Evolutionary conservation across 768 basidiomycete species (phyloP).

Genomic region (Mycena polygramma): DNA sequence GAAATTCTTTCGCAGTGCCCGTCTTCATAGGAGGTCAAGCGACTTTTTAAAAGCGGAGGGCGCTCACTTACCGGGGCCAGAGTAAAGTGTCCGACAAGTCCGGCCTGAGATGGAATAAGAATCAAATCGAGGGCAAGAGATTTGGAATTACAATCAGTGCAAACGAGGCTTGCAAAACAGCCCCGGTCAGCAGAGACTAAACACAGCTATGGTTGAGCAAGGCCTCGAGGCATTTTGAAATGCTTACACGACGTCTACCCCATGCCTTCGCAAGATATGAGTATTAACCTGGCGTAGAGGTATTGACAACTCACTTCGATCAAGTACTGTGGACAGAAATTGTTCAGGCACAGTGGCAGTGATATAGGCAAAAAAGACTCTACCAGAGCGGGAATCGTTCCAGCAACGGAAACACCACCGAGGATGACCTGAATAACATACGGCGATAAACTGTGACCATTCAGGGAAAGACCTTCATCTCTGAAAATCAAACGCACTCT

Average conservation of each 20-base stretch:
- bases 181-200: slow-evolving; percentile 76
- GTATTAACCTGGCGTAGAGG: neutral
- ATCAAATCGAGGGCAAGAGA: neutral
- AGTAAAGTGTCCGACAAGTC: slow-evolving; percentile 77
- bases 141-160: slow-evolving; percentile 63
- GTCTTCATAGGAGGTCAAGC: slow-evolving; percentile 17
- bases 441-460: slow-evolving; percentile 61
- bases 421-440: slow-evolving; percentile 84
- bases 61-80: slow-evolving; percentile 59
- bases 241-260: slow-evolving; percentile 75
- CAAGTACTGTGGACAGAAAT: slow-evolving; percentile 52
- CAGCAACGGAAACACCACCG: slow-evolving; percentile 80
- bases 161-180: slow-evolving; percentile 70
- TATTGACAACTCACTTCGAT: slow-evolving; percentile 60
- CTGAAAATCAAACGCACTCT: slow-evolving; percentile 51
- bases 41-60: neutral
- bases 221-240: neutral
- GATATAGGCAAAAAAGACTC: slow-evolving; percentile 24
- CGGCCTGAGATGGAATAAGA: slow-evolving; percentile 57
- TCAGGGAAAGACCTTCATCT: neutral
- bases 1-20: slow-evolving; percentile 58
- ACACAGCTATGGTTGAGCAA: neutral
- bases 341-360: neutral
- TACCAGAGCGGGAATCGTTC: slow-evolving; percentile 77
- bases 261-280: slow-evolving; percentile 48